Conservation (phyloP, 768 basidiomycete genomes). For the Trametes cinnabarina region DNA sequence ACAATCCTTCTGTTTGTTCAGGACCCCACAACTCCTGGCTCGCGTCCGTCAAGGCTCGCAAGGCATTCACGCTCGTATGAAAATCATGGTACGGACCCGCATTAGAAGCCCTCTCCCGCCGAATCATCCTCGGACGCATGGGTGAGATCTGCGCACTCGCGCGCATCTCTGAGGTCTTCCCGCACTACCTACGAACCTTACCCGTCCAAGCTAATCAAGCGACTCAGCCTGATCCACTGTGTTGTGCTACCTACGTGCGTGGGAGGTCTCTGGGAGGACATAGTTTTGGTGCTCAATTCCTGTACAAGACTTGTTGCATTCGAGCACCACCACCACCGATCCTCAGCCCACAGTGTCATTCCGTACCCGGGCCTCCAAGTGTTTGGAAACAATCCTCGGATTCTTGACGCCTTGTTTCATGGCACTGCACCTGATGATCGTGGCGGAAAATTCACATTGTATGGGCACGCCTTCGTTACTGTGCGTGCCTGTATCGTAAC, state of each 20-base stretch:
- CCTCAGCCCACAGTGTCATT: no score
- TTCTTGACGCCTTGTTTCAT: no score
- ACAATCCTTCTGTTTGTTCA: neutral
- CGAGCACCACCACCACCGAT: neutral
- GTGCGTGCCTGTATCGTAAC: neutral
- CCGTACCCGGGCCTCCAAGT: no score
- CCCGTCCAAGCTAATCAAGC: neutral
- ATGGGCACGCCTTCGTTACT: neutral
- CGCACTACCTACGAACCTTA: neutral
- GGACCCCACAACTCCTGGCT: neutral
- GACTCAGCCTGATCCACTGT: neutral
- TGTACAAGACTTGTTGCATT: neutral
- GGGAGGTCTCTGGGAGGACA: neutral
- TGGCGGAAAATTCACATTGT: no score
- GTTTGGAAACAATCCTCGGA: no score
- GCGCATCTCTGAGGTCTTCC: neutral
- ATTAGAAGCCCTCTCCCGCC: neutral
- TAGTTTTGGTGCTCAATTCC: neutral
- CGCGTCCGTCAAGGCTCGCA: neutral
- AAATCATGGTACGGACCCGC: slow-evolving; percentile 1
- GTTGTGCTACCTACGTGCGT: neutral
- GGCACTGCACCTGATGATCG: no score
- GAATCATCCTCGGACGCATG: neutral
- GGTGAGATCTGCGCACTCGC: slow-evolving; percentile 1
- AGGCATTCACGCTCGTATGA: slow-evolving; percentile 6